Evolutionary conservation across 2,329 filamentous ascomycete genomes (phyloP), one percentile per base, ranked within the genome.

Genomic region (Epichloe sylvatica): DNA sequence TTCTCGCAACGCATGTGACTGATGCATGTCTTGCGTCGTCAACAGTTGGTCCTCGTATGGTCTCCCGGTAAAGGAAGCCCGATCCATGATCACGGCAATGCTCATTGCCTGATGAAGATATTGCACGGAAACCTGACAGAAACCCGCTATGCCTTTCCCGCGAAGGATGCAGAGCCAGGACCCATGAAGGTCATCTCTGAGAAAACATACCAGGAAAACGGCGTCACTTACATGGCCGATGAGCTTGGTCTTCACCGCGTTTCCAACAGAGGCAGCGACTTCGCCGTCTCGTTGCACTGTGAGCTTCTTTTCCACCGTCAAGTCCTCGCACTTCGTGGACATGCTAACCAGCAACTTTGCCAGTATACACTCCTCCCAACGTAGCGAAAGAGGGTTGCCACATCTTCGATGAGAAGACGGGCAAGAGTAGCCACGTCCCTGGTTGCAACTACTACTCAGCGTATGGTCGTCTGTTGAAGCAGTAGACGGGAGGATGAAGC

Each of bases 41-140:
- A 64, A 25, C 23, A 91, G 85, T 77, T 94, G 54, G 79, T 95
- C 45, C 78, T 95, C 39, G 89, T 94, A 38, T 96, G 90, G 90
- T 83, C 81, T 15, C 89, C 90, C 0, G 84, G 85, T 47, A 87
- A 87, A 67, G 78, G 78, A 37, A 91, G 84, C 59, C 83, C 85
- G 11, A 88, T 96, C 62, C 90, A 96, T 63, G 90, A 96, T 64
- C 84, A 88, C 66, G 83, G 83, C 62, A 86, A 91, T 53, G 86
- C 89, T 38, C 90, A 95, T 64, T 96, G 90, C 67, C 72, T 95
- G 58, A 95, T 95, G 87, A 94, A 84, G 72, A 81, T 91, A 56
- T 76, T 95, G 54, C 81, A 80, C 57, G 90, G 90, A 43, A 76
- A 73, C 53, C 71, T 95, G 52, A 85, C 80, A 57, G 90, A 96